Evolutionary conservation across 805 yeast genomes (phyloP).

Genomic region (Clavispora vitiphila): DNA sequence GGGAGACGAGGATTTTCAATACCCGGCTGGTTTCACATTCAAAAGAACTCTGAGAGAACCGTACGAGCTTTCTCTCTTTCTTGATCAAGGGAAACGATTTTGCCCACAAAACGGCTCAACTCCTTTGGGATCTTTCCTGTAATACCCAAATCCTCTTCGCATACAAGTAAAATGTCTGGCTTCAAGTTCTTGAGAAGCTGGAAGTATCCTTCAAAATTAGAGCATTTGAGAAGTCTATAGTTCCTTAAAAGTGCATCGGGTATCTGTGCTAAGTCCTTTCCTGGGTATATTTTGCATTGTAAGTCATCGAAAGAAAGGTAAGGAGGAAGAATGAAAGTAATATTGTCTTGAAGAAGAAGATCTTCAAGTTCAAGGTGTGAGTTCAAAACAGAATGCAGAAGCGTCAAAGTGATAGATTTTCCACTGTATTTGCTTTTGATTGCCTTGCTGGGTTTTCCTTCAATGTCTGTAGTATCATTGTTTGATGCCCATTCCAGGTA

Average conservation of each 20-base stretch:
- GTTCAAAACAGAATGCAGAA: slow-evolving; percentile 36
- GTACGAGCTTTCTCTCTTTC: slow-evolving; percentile 14
- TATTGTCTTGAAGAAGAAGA: slow-evolving; percentile 33
- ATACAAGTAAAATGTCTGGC: slow-evolving; percentile 38
- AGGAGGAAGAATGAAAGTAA: slow-evolving; percentile 42
- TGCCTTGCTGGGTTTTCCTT: not conserved
- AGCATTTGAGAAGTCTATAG: slow-evolving; percentile 36
- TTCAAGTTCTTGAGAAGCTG: slow-evolving; percentile 34
- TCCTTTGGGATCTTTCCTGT: slow-evolving; percentile 25
- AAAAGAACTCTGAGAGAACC: not conserved
- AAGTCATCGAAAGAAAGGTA: slow-evolving; percentile 37
- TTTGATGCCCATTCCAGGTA: slow-evolving; percentile 18
- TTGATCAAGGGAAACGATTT: slow-evolving; percentile 27
- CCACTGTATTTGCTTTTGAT: slow-evolving; percentile 18
- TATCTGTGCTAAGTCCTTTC: slow-evolving; percentile 7
- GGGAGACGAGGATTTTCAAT: not conserved
- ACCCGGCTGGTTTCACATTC: not conserved
- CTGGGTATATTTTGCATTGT: slow-evolving; percentile 14
- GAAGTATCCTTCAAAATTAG: slow-evolving; percentile 37
- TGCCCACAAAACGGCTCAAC: slow-evolving; percentile 33
- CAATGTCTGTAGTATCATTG: not conserved
- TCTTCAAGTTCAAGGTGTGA: slow-evolving; percentile 35
- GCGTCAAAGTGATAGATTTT: slow-evolving; percentile 37
- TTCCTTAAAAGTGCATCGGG: slow-evolving; percentile 25
- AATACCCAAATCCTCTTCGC: slow-evolving; percentile 40